Percentiles rank a stretch among this genome's conserved stretches.
Evolutionary conservation across 2,329 filamentous ascomycete genomes (phyloP).

Genomic region (Colletotrichum siamense): DNA sequence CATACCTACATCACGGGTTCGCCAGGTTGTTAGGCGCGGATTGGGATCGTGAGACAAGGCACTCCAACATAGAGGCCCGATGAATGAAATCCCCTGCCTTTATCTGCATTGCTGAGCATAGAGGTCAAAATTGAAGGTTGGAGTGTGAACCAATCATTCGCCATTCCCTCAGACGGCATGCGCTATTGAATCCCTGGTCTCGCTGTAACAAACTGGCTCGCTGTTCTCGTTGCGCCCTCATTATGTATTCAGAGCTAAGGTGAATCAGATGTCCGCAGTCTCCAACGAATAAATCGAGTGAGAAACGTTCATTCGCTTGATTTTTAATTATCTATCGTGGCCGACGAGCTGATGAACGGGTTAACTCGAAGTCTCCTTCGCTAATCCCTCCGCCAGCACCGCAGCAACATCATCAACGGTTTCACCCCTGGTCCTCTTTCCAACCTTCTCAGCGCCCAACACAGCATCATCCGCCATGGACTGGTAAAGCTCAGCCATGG

Average conservation of each 20-base stretch:
- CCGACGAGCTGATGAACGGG: not conserved
- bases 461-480: constrained; percentile 66
- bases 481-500: constrained; percentile 66
- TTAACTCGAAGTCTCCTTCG: constrained; percentile 33
- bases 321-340: rapidly evolving
- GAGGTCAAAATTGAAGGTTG: not conserved
- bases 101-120: not conserved
- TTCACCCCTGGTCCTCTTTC: constrained; percentile 58
- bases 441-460: constrained; percentile 63
- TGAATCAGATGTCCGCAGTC: not conserved
- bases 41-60: not conserved
- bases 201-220: not conserved
- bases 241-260: too few relatives aligned
- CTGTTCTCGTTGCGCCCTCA: not conserved
- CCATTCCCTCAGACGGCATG: not conserved
- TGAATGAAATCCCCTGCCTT: rapidly evolving
- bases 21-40: not conserved
- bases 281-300: not conserved
- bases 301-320: not conserved
- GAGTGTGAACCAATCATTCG: not conserved
- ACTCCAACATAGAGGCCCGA: not conserved
- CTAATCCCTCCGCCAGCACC: constrained; percentile 52
- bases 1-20: not conserved
- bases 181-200: not conserved
- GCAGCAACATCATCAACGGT: constrained; percentile 63